Conservation (phyloP, 805 yeast species). For the Saturnispora sanitii region DNA sequence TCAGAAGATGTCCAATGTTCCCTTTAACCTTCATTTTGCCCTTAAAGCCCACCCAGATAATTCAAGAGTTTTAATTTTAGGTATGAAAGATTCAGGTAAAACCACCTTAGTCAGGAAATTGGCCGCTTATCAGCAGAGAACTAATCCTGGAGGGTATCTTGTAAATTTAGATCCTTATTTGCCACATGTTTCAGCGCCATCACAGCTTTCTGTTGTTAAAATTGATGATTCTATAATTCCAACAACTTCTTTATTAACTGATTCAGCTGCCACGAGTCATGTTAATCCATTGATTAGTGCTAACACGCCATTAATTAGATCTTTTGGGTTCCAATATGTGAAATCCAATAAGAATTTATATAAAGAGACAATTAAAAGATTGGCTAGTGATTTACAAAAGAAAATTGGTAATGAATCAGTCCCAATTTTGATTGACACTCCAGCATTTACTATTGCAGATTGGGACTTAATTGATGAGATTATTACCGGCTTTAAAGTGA, state of each 20-base stretch:
- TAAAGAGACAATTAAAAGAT: neutral
- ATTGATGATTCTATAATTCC: constrained; percentile 1
- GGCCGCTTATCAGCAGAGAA: constrained; percentile 65
- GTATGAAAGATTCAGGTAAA: constrained; percentile 69
- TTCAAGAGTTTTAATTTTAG: constrained; percentile 54
- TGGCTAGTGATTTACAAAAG: constrained; percentile 4
- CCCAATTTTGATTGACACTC: constrained; percentile 70
- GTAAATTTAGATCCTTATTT: constrained; percentile 72
- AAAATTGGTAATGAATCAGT: constrained; percentile 34
- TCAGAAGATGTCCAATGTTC: constrained; percentile 8
- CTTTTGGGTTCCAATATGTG: constrained; percentile 2
- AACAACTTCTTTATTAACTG: constrained; percentile 1
- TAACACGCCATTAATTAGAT: neutral
- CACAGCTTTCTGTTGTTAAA: constrained; percentile 58
- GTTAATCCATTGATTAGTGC: constrained; percentile 1
- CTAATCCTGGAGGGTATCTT: constrained; percentile 51
- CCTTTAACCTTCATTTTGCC: constrained; percentile 8
- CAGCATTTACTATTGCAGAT: constrained; percentile 46
- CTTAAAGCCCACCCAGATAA: constrained; percentile 1
- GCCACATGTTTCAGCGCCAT: constrained; percentile 51
- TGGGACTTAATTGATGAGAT: constrained; percentile 44
- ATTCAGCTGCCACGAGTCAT: constrained; percentile 5
- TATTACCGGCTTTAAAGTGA: constrained; percentile 48
- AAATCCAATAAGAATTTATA: constrained; percentile 4
- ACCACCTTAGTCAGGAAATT: constrained; percentile 62